These are phyloP conservation scores for Trichoderma sp. DNA, from an alignment of 2,329 filamentous ascomycete species.

Conservation along the genomic window DNA sequence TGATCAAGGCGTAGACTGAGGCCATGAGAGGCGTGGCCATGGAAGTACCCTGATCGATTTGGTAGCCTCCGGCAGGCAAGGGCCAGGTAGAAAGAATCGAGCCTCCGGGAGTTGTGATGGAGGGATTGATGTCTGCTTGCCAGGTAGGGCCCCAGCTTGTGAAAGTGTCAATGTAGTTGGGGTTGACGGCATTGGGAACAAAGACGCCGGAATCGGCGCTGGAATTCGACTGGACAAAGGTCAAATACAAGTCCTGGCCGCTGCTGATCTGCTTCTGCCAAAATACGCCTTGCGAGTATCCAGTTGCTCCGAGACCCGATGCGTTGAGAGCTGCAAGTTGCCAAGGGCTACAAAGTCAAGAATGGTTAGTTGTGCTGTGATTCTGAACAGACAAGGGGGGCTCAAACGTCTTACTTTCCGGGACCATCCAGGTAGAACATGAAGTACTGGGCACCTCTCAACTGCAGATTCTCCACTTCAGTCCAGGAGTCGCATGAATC, in stretches of 20 bases:
- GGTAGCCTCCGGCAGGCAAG: conserved; percentile 43
- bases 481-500: conserved; percentile 51
- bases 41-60: conserved; percentile 54
- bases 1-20: conserved; percentile 52
- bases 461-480: conserved; percentile 50
- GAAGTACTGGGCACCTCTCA: conserved; percentile 59
- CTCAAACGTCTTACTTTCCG: not conserved
- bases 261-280: not conserved
- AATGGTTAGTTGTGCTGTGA: not conserved
- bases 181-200: conserved; percentile 40
- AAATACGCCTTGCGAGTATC: conserved; percentile 29
- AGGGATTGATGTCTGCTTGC: conserved; percentile 55
- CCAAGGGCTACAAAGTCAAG: not conserved
- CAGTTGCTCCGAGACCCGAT: conserved; percentile 31
- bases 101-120: conserved; percentile 53
- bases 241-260: not conserved
- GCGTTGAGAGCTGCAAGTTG: conserved; percentile 23
- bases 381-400: not conserved
- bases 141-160: conserved; percentile 61
- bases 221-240: not conserved
- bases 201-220: not conserved
- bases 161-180: conserved; percentile 50
- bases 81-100: conserved; percentile 58
- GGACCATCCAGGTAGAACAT: conserved; percentile 57
- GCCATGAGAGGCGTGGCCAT: conserved; percentile 58